Conservation (phyloP, 768 basidiomycete genomes). For the Crassisporium funariophilum region DNA sequence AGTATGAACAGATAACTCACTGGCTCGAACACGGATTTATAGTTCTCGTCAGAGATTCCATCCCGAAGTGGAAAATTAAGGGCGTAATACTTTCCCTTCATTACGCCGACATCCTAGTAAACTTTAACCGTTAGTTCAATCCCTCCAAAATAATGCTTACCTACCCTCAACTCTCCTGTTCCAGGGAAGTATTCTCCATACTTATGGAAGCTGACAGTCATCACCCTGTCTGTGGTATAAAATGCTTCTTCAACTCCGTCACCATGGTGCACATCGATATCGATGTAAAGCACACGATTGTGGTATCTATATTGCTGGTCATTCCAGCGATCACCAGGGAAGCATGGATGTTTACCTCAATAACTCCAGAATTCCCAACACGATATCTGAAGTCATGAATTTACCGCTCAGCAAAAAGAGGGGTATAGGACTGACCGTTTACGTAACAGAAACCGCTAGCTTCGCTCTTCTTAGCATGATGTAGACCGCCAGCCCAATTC, state of each 20-base stretch:
- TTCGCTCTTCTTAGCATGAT: slow-evolving; percentile 99
- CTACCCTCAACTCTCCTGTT: slow-evolving; percentile 91
- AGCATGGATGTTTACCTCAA: slow-evolving; percentile 56
- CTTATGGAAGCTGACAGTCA: slow-evolving; percentile 98
- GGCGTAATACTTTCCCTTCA: slow-evolving; percentile 92
- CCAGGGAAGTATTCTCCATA: slow-evolving; percentile 99
- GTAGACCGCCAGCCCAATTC: slow-evolving; percentile 98
- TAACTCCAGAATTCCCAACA: slow-evolving; percentile 93
- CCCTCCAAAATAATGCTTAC: slow-evolving; percentile 22
- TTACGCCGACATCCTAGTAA: slow-evolving; percentile 83
- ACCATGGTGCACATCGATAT: slow-evolving; percentile 98
- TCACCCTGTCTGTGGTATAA: slow-evolving; percentile 97
- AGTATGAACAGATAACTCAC: slow-evolving; percentile 45
- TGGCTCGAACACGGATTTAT: slow-evolving; percentile 93
- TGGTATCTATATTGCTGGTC: slow-evolving; percentile 67
- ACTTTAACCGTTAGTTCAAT: slow-evolving; percentile 8
- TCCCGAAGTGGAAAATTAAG: slow-evolving; percentile 95
- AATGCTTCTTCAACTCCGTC: slow-evolving; percentile 99
- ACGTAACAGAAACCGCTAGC: slow-evolving; percentile 99
- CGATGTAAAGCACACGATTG: slow-evolving; percentile 93
- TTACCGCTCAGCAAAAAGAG: slow-evolving; percentile 2
- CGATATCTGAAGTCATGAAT: slow-evolving; percentile 70
- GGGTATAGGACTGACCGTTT: slow-evolving; percentile 62
- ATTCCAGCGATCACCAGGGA: slow-evolving; percentile 1
- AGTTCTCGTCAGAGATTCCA: slow-evolving; percentile 93